A percentile compares a stretch with the other conserved stretches of the same genome.
phyloP scores from a whole-genome alignment of 306 rosid species.

The Macrotyloma uniflorum region DNA sequence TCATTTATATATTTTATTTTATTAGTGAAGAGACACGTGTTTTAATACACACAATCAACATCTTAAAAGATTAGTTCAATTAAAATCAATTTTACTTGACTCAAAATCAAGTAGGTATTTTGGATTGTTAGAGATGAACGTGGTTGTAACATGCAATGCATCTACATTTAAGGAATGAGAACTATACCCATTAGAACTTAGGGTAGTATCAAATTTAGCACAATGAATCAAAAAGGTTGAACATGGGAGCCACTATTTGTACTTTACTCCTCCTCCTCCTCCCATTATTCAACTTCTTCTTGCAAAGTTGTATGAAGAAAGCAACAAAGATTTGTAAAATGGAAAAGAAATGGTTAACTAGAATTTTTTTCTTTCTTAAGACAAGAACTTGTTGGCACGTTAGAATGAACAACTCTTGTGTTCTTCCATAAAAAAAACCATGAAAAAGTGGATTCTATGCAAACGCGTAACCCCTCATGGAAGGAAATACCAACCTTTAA shows the following conservation, averaged over 20 bases:
- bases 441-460: constrained; percentile 49
- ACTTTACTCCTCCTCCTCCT: background rate
- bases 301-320: constrained; percentile 29
- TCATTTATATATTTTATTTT: no score
- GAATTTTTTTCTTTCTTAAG: background rate
- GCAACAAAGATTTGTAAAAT: background rate
- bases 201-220: background rate
- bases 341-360: background rate
- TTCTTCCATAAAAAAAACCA: constrained; percentile 40
- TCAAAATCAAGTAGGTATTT: background rate
- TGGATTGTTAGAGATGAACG: background rate
- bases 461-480: constrained; percentile 40
- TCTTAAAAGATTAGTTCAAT: no score
- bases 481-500: constrained; percentile 25
- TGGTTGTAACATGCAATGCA: background rate
- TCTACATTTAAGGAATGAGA: constrained; percentile 1
- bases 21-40: background rate
- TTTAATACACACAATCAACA: background rate
- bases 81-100: background rate
- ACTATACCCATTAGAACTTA: background rate
- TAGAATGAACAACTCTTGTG: constrained; percentile 44
- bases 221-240: background rate
- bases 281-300: constrained; percentile 11
- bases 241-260: background rate
- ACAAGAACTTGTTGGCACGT: constrained; percentile 53